Base-by-base conservation (phyloP, 2,329 filamentous ascomycete genomes). In the Neocatenulostroma microsporum region DNA sequence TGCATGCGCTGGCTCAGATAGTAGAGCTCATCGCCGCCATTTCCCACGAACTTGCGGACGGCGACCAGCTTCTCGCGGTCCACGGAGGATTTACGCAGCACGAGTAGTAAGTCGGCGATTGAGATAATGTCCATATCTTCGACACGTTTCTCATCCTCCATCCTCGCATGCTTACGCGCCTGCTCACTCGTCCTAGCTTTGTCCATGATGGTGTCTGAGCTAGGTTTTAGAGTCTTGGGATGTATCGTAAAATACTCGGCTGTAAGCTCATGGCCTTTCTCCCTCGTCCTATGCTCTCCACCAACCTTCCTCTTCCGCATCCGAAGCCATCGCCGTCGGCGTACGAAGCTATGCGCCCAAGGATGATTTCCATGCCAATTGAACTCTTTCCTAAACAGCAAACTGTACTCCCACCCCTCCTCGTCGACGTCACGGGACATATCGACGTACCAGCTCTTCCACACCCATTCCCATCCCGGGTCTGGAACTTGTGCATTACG, bases 341-440 rank as follows among this genome's bases (percentile, higher is more conserved):
- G 74, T n/a, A 95, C 91, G 56, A 89, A 98, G 1, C 86, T 94
- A 58, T 88, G 89, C 62, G 86, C 94, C 88, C 89, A 96, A 18
- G 78, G 82, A 56, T 82, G 78, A 13, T 84, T 83, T 3, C 81
- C 80, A 60, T 98, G 91, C 91, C 91, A 98, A 6, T 62, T 57
- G 40, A 63, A 46, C 32, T 53, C 53, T 69, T 68, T 44, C 20
- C 61, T 59, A 24, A 96, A 98, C 47, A 84, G 81, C 57, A 95
- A 87, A 12, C 85, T 91, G 62, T 98, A 98, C 57, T 94, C 82
- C 91, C 91, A 98, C 3, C 91, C 91, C 45, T 89, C 84, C 44
- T 89, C 82, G 53, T 96, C 91, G 9, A 84, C 78, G 41, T 82
- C 81, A 2, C 82, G 75, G n/a, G 67, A 89, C 85, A 73, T 85